These are phyloP conservation scores for Lathyrus oleraceus DNA, from an alignment of 306 rosid species.

Conservation along the genomic window DNA sequence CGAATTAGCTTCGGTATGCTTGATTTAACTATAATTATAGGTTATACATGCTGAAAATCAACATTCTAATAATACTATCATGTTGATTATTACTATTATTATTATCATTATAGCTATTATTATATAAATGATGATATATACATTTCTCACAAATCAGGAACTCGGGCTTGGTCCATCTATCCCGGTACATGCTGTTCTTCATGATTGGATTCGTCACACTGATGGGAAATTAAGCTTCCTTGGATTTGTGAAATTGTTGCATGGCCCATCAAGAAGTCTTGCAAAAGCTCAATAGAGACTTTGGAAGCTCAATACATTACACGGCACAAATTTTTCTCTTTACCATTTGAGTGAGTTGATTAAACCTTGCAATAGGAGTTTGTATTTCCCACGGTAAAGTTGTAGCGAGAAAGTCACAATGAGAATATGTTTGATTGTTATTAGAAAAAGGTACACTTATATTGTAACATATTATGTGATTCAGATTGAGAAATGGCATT, in stretches of 20 bases:
- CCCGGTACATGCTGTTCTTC: slow-evolving; percentile 90
- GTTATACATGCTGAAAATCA: slow-evolving; percentile 21
- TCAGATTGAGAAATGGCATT: slow-evolving; percentile 36
- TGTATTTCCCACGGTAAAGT: slow-evolving; percentile 58
- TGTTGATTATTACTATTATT: neutral
- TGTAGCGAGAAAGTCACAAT: slow-evolving; percentile 54
- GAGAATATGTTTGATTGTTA: slow-evolving; percentile 44
- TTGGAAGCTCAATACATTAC: slow-evolving; percentile 20
- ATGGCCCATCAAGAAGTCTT: slow-evolving; percentile 71
- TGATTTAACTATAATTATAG: slow-evolving; percentile 21
- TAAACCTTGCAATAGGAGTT: slow-evolving; percentile 36
- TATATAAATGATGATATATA: too few species aligned
- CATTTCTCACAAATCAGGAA: slow-evolving; percentile 63
- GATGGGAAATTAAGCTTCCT: slow-evolving; percentile 94
- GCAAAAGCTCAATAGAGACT: slow-evolving; percentile 55
- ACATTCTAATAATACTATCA: neutral
- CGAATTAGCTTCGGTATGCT: slow-evolving; percentile 91
- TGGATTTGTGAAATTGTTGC: slow-evolving; percentile 83
- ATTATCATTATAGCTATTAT: too few species aligned
- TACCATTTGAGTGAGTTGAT: slow-evolving; percentile 33
- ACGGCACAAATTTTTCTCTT: slow-evolving; percentile 21
- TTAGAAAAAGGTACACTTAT: slow-evolving; percentile 29
- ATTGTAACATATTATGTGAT: slow-evolving; percentile 42
- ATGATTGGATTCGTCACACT: slow-evolving; percentile 91
- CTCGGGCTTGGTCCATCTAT: slow-evolving; percentile 88